Percentiles rank a stretch among this genome's conserved stretches.
Conservation (phyloP, 2,329 filamentous ascomycete genomes). For the Fusarium sp. region DNA sequence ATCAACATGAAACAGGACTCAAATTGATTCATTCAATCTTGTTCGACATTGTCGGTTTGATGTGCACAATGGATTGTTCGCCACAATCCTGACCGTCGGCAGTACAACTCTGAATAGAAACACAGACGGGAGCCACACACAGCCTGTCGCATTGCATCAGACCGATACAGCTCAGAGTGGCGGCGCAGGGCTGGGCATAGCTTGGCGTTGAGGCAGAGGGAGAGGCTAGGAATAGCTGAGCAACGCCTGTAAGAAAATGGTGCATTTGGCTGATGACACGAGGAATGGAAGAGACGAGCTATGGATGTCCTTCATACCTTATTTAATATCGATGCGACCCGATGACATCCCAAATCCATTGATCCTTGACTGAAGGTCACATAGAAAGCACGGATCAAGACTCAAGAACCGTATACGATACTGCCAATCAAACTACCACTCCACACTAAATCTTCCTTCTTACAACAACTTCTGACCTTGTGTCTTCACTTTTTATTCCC, state of each 20-base stretch:
- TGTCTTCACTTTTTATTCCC: constrained; percentile 12
- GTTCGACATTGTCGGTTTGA: not conserved
- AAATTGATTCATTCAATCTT: too few relatives aligned
- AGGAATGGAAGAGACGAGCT: not conserved
- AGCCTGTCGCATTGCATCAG: constrained; percentile 18
- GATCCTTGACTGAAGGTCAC: not conserved
- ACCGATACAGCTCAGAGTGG: constrained; percentile 27
- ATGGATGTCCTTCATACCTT: too few relatives aligned
- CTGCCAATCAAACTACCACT: constrained; percentile 31
- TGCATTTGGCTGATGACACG: not conserved
- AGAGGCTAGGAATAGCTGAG: too few relatives aligned
- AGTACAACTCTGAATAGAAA: constrained; percentile 3
- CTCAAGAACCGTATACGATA: constrained; percentile 30
- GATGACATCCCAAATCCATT: not conserved
- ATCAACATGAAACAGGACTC: too few relatives aligned
- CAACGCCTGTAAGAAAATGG: constrained; percentile 29
- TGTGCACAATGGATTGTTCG: not conserved
- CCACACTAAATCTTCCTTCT: constrained; percentile 24
- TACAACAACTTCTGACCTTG: constrained; percentile 20
- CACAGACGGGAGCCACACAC: not conserved
- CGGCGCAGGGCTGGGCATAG: constrained; percentile 37
- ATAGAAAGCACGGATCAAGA: constrained; percentile 14
- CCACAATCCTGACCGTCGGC: not conserved
- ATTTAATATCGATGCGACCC: constrained; percentile 1
- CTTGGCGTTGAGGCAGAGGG: constrained; percentile 32